These are phyloP conservation scores for Talaromyces sp. DNA, from an alignment of 2,329 filamentous ascomycete species.

Conservation along the genomic window DNA sequence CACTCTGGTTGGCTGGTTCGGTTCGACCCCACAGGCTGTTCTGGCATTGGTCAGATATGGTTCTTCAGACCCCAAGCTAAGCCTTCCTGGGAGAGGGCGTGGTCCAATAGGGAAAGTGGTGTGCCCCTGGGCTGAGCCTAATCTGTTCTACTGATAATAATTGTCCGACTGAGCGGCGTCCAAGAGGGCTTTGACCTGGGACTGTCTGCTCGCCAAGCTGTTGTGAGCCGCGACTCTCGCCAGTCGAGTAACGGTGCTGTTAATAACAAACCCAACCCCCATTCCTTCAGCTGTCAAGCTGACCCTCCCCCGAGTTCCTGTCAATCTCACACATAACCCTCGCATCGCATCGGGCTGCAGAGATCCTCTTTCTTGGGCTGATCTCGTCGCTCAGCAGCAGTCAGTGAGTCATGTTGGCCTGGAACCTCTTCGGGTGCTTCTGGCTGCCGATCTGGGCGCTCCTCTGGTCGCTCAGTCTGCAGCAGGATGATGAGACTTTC, in stretches of 20 bases:
- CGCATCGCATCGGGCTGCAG: background rate
- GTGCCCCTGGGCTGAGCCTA: background rate
- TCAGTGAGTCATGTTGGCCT: background rate
- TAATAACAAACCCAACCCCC: background rate
- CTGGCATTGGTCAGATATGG: background rate
- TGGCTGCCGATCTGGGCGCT: constrained; percentile 8
- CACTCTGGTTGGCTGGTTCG: background rate
- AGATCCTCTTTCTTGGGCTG: background rate
- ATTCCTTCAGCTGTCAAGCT: background rate
- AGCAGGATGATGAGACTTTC: background rate
- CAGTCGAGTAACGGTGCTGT: too few relatives aligned
- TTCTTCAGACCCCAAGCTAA: background rate
- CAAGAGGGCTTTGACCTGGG: too few relatives aligned
- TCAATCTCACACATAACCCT: background rate
- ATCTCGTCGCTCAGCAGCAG: background rate
- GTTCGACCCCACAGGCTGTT: background rate
- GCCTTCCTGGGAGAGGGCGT: background rate
- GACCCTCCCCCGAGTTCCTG: background rate
- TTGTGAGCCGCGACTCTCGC: background rate
- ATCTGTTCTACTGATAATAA: background rate
- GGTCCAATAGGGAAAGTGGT: background rate
- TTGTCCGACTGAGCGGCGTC: too few relatives aligned
- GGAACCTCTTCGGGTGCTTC: background rate
- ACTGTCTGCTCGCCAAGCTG: background rate
- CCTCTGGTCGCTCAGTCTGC: constrained; percentile 8